Evolutionary conservation across 2,329 filamentous ascomycete genomes (phyloP), one percentile per base, ranked within the genome.

Genomic region (Fusarium caatingaense): DNA sequence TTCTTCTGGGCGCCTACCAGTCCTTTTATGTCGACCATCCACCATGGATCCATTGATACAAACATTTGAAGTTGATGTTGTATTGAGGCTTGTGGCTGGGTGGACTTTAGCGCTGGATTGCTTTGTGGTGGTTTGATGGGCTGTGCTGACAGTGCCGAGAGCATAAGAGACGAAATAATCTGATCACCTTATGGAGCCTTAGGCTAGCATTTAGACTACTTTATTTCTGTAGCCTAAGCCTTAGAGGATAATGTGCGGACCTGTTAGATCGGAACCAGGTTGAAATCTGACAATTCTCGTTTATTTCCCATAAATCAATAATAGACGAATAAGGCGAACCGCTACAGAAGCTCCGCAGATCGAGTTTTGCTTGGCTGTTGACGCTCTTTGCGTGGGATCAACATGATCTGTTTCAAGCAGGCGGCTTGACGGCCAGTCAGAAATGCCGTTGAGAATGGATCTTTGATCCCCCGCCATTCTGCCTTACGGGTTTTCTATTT

Each of bases 11-110:
- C 21, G 30, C 46, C 63, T 46, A 42, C 50, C 50, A 48, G 37
- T 50, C 51, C 69, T 72, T 72, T 70, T 72, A 72, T 72, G 50
- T 28, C 30, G 25, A 8, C 18, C 15, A 45, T 58, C 18, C 34
- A 37, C 34, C 18, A n/a, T 37, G 18, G 34, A 37, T 37, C 18
- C 23, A 27, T 56, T 10, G 21, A 23, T 18, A 25, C 20, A n/a
- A 49, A 25, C 20, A 56, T 56, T 50, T 46, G 47, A 30, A 45
- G 47, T 28, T 20, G 21, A 25, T 28, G 44, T 47, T n/a, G 49
- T 25, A 45, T 21, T 16, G 41, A 46, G 37, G 41, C 40, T 44
- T 54, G 58, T 61, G 58, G 58, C 60, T 64, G 58, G 59, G 58
- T 48, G 48, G 34, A 48, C 48, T 50, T 46, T 64, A 64, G 61